Conservation (phyloP, 2,329 filamentous ascomycete species). For the Colletotrichum phormii region DNA sequence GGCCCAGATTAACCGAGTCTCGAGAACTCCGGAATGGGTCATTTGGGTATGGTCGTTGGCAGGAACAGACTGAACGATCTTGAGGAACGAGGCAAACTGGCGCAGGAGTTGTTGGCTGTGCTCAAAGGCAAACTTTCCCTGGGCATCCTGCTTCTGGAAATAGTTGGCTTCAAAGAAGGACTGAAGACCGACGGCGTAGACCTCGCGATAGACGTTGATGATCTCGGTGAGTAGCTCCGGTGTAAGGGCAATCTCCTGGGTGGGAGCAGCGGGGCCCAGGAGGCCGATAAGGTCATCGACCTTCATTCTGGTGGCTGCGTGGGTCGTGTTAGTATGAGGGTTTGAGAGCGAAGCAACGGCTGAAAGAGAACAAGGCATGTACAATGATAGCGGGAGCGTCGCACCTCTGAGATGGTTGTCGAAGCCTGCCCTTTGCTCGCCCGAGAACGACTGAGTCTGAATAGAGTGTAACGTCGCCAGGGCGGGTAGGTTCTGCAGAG, state of each 20-base stretch:
- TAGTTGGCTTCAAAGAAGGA: slow-evolving; percentile 85
- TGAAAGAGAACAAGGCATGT: slow-evolving; percentile 46
- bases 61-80: slow-evolving; percentile 60
- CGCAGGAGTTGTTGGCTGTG: slow-evolving; percentile 70
- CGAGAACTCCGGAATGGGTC: slow-evolving; percentile 64
- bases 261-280: slow-evolving; percentile 70
- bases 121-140: slow-evolving; percentile 58
- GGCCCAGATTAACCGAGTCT: slow-evolving; percentile 71
- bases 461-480: slow-evolving; percentile 45
- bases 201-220: slow-evolving; percentile 77
- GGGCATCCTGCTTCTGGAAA: slow-evolving; percentile 70
- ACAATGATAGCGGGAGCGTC: slow-evolving; percentile 48
- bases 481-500: slow-evolving; percentile 61
- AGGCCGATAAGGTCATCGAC: slow-evolving; percentile 78
- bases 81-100: slow-evolving; percentile 75
- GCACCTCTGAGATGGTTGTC: slow-evolving; percentile 62
- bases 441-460: slow-evolving; percentile 44
- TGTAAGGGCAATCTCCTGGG: slow-evolving; percentile 63
- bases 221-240: slow-evolving; percentile 72
- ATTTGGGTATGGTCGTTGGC: slow-evolving; percentile 64
- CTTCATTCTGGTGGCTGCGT: slow-evolving; percentile 72
- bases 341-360: slow-evolving; percentile 39
- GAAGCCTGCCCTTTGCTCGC: slow-evolving; percentile 38
- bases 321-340: slow-evolving; percentile 56
- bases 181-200: slow-evolving; percentile 81